Evolutionary conservation across 257 asterid species (phyloP).

Genomic region (Euphrasia confusa): DNA sequence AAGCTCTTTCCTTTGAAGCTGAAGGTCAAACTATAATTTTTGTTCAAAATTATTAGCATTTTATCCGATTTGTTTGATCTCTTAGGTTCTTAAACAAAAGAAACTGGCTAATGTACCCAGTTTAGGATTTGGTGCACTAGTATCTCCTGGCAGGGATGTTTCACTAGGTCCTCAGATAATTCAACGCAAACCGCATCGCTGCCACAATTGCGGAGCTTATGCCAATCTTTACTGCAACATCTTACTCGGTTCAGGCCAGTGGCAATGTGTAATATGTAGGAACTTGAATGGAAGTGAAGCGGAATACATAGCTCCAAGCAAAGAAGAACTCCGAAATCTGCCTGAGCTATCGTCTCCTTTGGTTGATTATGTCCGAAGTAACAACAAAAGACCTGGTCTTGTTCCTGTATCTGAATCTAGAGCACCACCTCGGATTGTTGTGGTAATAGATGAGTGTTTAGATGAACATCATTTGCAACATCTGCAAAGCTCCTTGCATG

Average conservation of each 20-base stretch:
- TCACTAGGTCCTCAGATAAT: slow-evolving; percentile 85
- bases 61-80: slow-evolving; percentile 21
- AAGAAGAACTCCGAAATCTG: slow-evolving; percentile 67
- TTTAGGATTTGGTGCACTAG: slow-evolving; percentile 88
- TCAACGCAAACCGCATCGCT: slow-evolving; percentile 88
- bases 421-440: slow-evolving; percentile 67
- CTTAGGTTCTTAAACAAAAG: slow-evolving; percentile 82
- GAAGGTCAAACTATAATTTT: background rate
- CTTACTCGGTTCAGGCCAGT: slow-evolving; percentile 88
- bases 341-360: slow-evolving; percentile 73
- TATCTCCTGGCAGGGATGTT: slow-evolving; percentile 81
- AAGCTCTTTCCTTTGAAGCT: background rate
- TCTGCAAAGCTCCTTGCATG: slow-evolving; percentile 88
- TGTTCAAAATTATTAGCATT: background rate
- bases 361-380: slow-evolving; percentile 75
- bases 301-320: slow-evolving; percentile 76
- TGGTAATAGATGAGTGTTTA: slow-evolving; percentile 89
- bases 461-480: slow-evolving; percentile 92
- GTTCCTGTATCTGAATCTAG: slow-evolving; percentile 80
- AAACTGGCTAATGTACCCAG: slow-evolving; percentile 76
- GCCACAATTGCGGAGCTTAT: slow-evolving; percentile 86
- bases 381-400: slow-evolving; percentile 70
- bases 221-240: slow-evolving; percentile 87
- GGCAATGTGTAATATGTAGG: slow-evolving; percentile 94
- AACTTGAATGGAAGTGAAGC: slow-evolving; percentile 86